Evolutionary conservation across 768 basidiomycete genomes (phyloP).

Genomic region (Lyophyllum semitale): DNA sequence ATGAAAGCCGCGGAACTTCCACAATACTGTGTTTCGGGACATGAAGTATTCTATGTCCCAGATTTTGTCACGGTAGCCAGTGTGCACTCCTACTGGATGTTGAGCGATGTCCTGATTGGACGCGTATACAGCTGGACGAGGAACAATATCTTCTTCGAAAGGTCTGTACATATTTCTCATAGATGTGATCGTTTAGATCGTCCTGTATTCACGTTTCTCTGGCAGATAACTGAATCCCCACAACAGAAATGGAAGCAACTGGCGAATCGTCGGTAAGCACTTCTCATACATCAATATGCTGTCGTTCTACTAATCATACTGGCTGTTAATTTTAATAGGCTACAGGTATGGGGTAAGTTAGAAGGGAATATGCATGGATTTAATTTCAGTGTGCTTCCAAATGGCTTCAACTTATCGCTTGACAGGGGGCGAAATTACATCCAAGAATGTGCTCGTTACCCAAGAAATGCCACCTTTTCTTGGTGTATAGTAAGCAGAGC

Average conservation of each 20-base stretch:
- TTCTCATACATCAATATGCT: constrained; percentile 17
- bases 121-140: constrained; percentile 52
- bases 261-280: constrained; percentile 62
- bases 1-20: constrained; percentile 19
- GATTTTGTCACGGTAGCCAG: constrained; percentile 67
- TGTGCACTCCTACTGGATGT: constrained; percentile 9
- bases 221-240: constrained; percentile 77
- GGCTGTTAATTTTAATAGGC: constrained; percentile 36
- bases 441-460: constrained; percentile 67
- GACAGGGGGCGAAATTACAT: constrained; percentile 73
- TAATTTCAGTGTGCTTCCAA: constrained; percentile 5
- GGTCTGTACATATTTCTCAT: constrained; percentile 37
- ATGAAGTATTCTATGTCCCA: constrained; percentile 68
- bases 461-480: constrained; percentile 75
- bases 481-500: constrained; percentile 55
- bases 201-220: constrained; percentile 1
- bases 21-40: constrained; percentile 34
- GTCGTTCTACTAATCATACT: not conserved
- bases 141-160: constrained; percentile 79
- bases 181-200: constrained; percentile 9
- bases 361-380: not conserved
- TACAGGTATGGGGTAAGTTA: constrained; percentile 72
- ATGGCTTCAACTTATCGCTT: constrained; percentile 1
- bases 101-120: not conserved
- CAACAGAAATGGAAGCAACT: constrained; percentile 81